Percentiles rank a stretch among this genome's conserved stretches.
Evolutionary conservation across 305 asterid species (phyloP).

Genomic region (Plantago lanceolata): DNA sequence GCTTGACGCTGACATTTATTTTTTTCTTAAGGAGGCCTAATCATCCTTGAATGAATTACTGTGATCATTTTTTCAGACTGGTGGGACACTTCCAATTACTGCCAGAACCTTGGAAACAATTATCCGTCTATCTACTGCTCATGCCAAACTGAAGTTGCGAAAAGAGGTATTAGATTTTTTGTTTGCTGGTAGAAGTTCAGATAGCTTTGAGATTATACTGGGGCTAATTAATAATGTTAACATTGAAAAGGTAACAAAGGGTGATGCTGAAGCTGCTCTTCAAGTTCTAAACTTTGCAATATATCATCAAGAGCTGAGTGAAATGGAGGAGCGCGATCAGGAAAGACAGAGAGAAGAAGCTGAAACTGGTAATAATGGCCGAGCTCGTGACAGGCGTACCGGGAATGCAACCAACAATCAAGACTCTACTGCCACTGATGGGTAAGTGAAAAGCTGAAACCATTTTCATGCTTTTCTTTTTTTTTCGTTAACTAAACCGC

Average conservation of each 20-base stretch:
- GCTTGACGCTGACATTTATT: not conserved
- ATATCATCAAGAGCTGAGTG: conserved; percentile 95
- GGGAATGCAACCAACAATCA: conserved; percentile 27
- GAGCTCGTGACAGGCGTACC: conserved; percentile 29
- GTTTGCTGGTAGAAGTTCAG: not conserved
- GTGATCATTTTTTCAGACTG: conserved; percentile 44
- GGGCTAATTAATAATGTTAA: conserved; percentile 14
- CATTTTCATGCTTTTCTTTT: not conserved
- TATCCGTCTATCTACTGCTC: conserved; percentile 93
- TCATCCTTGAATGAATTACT: conserved; percentile 17
- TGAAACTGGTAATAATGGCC: conserved; percentile 37
- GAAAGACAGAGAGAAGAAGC: conserved; percentile 56
- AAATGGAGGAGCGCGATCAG: conserved; percentile 92
- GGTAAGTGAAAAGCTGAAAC: conserved; percentile 33
- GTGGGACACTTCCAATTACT: conserved; percentile 96
- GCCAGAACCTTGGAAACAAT: conserved; percentile 97
- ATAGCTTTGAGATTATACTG: conserved; percentile 12
- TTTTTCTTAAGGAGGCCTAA: conserved; percentile 12
- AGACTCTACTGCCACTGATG: conserved; percentile 37
- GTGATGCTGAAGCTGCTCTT: conserved; percentile 88
- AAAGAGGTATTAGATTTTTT: conserved; percentile 54
- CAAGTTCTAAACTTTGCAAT: conserved; percentile 93
- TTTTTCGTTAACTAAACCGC: no score
- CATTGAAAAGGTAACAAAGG: conserved; percentile 58
- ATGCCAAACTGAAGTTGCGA: conserved; percentile 84